Conservation (phyloP, 148 eudicot species). For the Arctostaphylos glauca region DNA sequence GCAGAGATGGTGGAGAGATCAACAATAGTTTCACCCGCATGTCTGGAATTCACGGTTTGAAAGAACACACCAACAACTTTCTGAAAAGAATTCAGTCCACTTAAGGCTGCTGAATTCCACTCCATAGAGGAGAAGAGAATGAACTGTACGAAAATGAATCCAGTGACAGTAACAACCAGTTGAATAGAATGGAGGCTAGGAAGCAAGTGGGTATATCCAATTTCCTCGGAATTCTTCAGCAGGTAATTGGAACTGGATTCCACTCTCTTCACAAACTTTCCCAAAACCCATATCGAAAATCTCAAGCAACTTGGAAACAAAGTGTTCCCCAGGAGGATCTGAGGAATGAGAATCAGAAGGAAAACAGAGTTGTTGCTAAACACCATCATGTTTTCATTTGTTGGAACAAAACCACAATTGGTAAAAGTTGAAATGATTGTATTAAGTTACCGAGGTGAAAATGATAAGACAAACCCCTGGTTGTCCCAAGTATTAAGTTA, state of each 20-base stretch:
- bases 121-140: conserved; percentile 43
- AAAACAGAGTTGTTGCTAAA: conserved; percentile 60
- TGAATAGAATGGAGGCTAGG: conserved; percentile 28
- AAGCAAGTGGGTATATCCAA: conserved; percentile 43
- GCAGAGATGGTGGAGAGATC: conserved; percentile 47
- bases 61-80: conserved; percentile 50
- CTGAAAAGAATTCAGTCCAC: conserved; percentile 41
- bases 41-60: conserved; percentile 50
- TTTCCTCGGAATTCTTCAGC: conserved; percentile 32
- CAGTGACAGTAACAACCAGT: conserved; percentile 38
- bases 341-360: conserved; percentile 56
- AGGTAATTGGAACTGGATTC: conserved; percentile 36
- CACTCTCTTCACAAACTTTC: conserved; percentile 30
- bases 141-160: conserved; percentile 40
- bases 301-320: conserved; percentile 46
- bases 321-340: conserved; percentile 61
- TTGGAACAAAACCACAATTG: conserved; percentile 74
- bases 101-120: conserved; percentile 36
- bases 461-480: too few species aligned
- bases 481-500: too few species aligned
- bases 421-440: conserved; percentile 59
- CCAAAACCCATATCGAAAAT: conserved; percentile 37
- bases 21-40: conserved; percentile 57
- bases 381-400: conserved; percentile 70
- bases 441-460: too few species aligned